Conservation (phyloP, 192 early-diverging fungal species). For the Linnemannia zychae region DNA sequence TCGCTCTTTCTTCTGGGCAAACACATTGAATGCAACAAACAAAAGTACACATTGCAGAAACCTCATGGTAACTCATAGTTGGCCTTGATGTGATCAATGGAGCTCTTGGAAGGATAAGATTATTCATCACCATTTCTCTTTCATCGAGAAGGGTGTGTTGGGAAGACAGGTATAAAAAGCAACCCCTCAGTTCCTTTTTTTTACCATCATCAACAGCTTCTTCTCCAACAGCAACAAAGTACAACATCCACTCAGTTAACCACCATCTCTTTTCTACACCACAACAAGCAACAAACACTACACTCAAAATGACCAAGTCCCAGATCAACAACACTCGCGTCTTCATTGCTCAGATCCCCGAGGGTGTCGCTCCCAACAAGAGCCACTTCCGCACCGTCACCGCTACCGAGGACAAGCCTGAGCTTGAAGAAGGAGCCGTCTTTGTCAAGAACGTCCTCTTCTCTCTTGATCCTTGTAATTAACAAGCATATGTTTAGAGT, state of each 20-base stretch:
- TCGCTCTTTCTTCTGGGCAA: no score
- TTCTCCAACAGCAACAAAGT: neutral
- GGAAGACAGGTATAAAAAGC: no score
- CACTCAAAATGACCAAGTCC: neutral
- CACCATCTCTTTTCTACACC: neutral
- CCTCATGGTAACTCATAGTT: no score
- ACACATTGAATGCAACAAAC: no score
- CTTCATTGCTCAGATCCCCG: slow-evolving; percentile 35
- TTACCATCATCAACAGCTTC: neutral
- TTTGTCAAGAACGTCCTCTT: slow-evolving; percentile 75
- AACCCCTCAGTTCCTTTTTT: neutral
- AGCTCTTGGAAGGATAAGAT: no score
- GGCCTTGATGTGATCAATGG: no score
- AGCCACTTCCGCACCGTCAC: slow-evolving; percentile 39
- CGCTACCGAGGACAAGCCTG: slow-evolving; percentile 3
- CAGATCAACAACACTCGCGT: slow-evolving; percentile 30
- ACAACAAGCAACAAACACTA: neutral
- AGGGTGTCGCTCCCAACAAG: slow-evolving; percentile 43
- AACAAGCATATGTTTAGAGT: slow-evolving; percentile 62
- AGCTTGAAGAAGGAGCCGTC: slow-evolving; percentile 59
- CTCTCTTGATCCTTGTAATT: slow-evolving; percentile 88
- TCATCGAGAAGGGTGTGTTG: no score
- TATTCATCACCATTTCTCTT: no score
- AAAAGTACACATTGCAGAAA: no score
- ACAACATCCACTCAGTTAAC: neutral